Conservation (phyloP, 768 basidiomycete genomes). For the Glaciozyma martinii region DNA sequence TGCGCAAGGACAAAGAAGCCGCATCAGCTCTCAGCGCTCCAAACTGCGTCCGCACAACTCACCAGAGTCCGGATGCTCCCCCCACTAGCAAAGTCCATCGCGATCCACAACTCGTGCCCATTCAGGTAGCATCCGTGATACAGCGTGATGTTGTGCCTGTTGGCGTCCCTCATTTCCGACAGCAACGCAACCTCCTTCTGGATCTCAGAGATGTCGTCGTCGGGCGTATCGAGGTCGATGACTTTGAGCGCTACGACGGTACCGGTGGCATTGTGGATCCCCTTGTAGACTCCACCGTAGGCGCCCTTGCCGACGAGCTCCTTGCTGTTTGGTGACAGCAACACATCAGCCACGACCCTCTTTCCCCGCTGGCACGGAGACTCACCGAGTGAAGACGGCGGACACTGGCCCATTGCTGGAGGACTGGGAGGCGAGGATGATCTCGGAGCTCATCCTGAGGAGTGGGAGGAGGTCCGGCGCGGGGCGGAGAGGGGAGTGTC, state of each 20-base stretch:
- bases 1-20: slow-evolving; percentile 12
- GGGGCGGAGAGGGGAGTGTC: no score
- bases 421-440: not conserved
- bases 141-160: slow-evolving; percentile 75
- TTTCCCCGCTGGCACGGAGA: no score
- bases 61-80: slow-evolving; percentile 81
- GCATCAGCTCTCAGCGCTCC: not conserved
- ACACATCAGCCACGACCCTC: no score
- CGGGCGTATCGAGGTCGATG: slow-evolving; percentile 92
- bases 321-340: not conserved
- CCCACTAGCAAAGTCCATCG: slow-evolving; percentile 94
- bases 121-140: slow-evolving; percentile 96
- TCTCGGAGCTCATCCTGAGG: not conserved
- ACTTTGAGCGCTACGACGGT: slow-evolving; percentile 46
- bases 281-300: slow-evolving; percentile 89
- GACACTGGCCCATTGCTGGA: not conserved
- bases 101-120: slow-evolving; percentile 95
- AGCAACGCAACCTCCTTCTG: slow-evolving; percentile 91
- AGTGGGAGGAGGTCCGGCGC: no score
- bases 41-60: slow-evolving; percentile 11
- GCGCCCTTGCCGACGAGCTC: slow-evolving; percentile 93
- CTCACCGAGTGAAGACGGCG: not conserved
- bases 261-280: slow-evolving; percentile 69
- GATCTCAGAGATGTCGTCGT: slow-evolving; percentile 93
- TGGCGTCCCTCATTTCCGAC: slow-evolving; percentile 70